Evolutionary conservation across 2,329 filamentous ascomycete species (phyloP), one percentile per base, ranked within the genome.

Genomic region (Colletotrichum phormii): DNA sequence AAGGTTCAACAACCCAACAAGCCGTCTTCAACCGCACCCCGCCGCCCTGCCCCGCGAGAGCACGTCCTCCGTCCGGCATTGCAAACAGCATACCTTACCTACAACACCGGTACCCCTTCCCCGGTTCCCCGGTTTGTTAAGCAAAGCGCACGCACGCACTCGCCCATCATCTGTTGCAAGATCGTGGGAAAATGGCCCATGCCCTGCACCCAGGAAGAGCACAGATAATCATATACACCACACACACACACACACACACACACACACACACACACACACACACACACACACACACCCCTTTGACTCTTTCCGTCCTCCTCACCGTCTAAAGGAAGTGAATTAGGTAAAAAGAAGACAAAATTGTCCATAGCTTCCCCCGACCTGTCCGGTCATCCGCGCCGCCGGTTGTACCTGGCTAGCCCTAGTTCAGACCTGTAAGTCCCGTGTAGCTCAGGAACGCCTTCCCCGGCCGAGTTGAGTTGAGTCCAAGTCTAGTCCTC

Each of bases 61-160:
- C 37, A 49, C 42, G 42, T n/a, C 42, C 42, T 49, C 42, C 18
- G 42, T n/a, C 26, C 12, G 3, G 12, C 53, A 26, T 22, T 15
- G 9, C 22, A 26, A 37, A 26, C n/a, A 46, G 15, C 66, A 53
- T 51, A 22, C 51, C 24, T 22, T 62, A 26, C 37, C 18, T 24
- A 35, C 66, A 5, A 26, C 42, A 59, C 65, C 64, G 70, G 65
- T 46, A 55, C 57, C 53, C 59, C 26, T 69, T 33, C 59, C 54
- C 70, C 70, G 65, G 65, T 69, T 69, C 59, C 70, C 70, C 65
- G 59, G 65, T 51, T 51, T 60, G 42, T 49, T 8, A 9, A 49
- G 15, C 42, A 42, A 63, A 64, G 70, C 69, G 55, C 53, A 49
- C 15, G 42, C 18, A 49, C 42, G 42, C 42, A 7, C 42, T n/a